These are phyloP conservation scores for Fusarium nematophilum DNA, from an alignment of 2,329 filamentous ascomycete species.

Conservation along the genomic window DNA sequence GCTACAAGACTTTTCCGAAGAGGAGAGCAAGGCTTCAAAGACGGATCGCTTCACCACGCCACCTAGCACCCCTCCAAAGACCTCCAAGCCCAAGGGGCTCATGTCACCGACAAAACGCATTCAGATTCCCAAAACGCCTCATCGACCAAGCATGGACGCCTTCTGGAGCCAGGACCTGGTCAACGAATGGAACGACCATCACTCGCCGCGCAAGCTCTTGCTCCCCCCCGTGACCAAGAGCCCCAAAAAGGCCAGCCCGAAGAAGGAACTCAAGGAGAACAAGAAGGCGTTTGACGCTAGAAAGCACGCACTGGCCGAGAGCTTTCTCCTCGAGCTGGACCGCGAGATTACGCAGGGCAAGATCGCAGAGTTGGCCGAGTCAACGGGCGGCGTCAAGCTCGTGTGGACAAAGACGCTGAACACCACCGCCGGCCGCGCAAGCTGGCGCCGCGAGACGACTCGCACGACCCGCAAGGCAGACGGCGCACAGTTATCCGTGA, in stretches of 20 bases:
- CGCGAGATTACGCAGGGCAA: conserved; percentile 68
- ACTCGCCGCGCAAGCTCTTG: conserved; percentile 61
- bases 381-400: conserved; percentile 77
- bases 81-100: conserved; percentile 33
- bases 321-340: conserved; percentile 78
- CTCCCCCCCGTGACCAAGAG: conserved; percentile 45
- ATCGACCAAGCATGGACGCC: conserved; percentile 63
- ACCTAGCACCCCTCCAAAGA: conserved; percentile 35
- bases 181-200: conserved; percentile 73
- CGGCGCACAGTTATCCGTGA: conserved; percentile 42
- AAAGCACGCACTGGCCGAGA: conserved; percentile 72
- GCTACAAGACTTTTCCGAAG: conserved; percentile 38
- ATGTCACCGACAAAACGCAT: conserved; percentile 48
- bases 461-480: conserved; percentile 47
- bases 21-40: conserved; percentile 24
- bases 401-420: conserved; percentile 83
- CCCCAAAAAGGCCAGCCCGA: conserved; percentile 46
- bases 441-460: conserved; percentile 73
- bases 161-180: conserved; percentile 71
- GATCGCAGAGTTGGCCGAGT: conserved; percentile 67
- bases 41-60: conserved; percentile 34
- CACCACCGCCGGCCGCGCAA: conserved; percentile 81
- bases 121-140: conserved; percentile 64
- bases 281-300: conserved; percentile 71
- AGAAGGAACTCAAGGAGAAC: conserved; percentile 50